These are phyloP conservation scores for Chamaenerion angustifolium DNA, from an alignment of 345 rosid genomes.

Conservation along the genomic window DNA sequence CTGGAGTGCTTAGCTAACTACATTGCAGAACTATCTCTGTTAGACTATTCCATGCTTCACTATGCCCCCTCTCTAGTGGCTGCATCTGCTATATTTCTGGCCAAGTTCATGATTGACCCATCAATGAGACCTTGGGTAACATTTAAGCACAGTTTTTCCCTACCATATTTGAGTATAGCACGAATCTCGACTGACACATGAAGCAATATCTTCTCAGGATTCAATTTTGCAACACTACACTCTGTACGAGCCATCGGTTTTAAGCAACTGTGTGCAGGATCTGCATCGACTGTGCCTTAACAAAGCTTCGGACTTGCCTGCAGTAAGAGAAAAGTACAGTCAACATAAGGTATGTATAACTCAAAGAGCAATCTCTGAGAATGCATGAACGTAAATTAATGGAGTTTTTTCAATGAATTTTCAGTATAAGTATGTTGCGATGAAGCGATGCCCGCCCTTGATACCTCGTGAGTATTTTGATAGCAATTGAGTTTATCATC, in stretches of 20 bases:
- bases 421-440: slow-evolving; percentile 81
- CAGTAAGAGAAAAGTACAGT: slow-evolving; percentile 78
- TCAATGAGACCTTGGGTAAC: slow-evolving; percentile 78
- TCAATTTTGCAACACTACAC: slow-evolving; percentile 80
- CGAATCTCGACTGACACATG: neutral
- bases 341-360: slow-evolving; percentile 66
- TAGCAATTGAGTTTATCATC: slow-evolving; percentile 9
- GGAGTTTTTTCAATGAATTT: neutral
- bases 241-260: slow-evolving; percentile 45
- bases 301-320: slow-evolving; percentile 40
- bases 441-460: slow-evolving; percentile 58
- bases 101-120: slow-evolving; percentile 56
- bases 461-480: slow-evolving; percentile 58
- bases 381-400: too few species aligned
- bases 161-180: too few species aligned
- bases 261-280: slow-evolving; percentile 56
- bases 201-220: slow-evolving; percentile 25
- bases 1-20: slow-evolving; percentile 78
- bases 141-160: too few species aligned
- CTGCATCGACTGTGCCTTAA: slow-evolving; percentile 48
- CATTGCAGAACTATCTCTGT: slow-evolving; percentile 58
- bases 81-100: slow-evolving; percentile 82
- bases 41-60: slow-evolving; percentile 66
- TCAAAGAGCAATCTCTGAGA: too few species aligned
- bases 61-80: slow-evolving; percentile 70